Conservation (phyloP, 2,329 filamentous ascomycete genomes). For the Diplocarpon rosae region DNA sequence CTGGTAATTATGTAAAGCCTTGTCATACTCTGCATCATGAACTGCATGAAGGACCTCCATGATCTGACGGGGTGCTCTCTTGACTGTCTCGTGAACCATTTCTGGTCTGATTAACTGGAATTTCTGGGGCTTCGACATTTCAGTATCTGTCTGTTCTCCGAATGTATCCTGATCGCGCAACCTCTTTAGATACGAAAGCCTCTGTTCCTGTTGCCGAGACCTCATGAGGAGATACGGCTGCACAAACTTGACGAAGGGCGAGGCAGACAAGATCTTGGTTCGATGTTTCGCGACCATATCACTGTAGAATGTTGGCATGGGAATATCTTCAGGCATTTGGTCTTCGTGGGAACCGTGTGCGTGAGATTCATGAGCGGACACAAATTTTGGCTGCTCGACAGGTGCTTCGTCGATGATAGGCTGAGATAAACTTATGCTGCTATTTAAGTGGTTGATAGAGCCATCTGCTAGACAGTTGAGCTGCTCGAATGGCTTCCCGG, state of each 20-base stretch:
- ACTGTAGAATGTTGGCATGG: constrained; percentile 86
- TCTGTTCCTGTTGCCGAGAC: constrained; percentile 80
- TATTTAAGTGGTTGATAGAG: neutral
- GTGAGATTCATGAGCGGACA: constrained; percentile 29
- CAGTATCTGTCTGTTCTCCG: constrained; percentile 43
- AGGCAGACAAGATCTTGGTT: constrained; percentile 87
- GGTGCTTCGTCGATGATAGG: constrained; percentile 4
- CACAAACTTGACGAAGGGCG: constrained; percentile 90
- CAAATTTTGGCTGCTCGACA: constrained; percentile 14
- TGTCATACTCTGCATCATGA: constrained; percentile 94
- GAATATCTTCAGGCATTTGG: constrained; percentile 64
- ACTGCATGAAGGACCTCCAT: constrained; percentile 91
- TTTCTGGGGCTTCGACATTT: constrained; percentile 54
- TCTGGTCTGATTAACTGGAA: constrained; percentile 91
- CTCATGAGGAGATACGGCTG: constrained; percentile 90
- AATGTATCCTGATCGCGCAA: constrained; percentile 66
- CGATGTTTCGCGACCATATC: constrained; percentile 90
- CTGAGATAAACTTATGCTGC: constrained; percentile 9
- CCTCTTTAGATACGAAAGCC: constrained; percentile 69
- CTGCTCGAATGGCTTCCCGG: constrained; percentile 4
- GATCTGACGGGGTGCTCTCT: constrained; percentile 72
- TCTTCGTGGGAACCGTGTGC: constrained; percentile 34
- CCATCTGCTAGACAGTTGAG: neutral
- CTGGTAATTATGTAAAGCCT: constrained; percentile 83
- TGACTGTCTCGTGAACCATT: constrained; percentile 80